A percentile compares a stretch with the other conserved stretches of the same genome.
Conservation (phyloP, 305 asterid species). For the Ruellia speciosa region DNA sequence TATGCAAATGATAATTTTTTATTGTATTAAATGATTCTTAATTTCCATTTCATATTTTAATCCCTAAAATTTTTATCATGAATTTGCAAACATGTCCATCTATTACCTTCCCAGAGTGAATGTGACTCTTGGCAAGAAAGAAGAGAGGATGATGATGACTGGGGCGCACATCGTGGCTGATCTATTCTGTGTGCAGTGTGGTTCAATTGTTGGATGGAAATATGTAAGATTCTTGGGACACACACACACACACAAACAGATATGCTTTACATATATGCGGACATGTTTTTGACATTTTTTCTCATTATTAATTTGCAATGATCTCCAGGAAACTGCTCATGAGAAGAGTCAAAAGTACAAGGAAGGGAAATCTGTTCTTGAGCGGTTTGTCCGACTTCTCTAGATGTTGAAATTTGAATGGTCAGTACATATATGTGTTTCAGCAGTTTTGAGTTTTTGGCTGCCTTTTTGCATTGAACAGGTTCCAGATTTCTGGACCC, state of each 20-base stretch:
- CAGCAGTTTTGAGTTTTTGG: neutral
- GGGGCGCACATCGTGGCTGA: slow-evolving; percentile 80
- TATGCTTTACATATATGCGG: neutral
- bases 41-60: too few species aligned
- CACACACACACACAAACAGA: neutral
- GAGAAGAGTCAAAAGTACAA: slow-evolving; percentile 69
- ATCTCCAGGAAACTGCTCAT: slow-evolving; percentile 58
- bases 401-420: neutral
- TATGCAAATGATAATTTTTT: too few species aligned
- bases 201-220: slow-evolving; percentile 83
- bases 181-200: slow-evolving; percentile 75
- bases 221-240: slow-evolving; percentile 39
- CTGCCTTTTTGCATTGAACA: neutral
- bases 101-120: slow-evolving; percentile 42
- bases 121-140: slow-evolving; percentile 58
- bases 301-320: neutral
- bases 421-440: neutral
- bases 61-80: too few species aligned
- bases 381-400: slow-evolving; percentile 41
- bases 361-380: slow-evolving; percentile 87
- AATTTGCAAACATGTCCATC: neutral
- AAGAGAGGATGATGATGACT: slow-evolving; percentile 83
- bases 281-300: neutral
- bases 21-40: too few species aligned
- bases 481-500: slow-evolving; percentile 5